Percentiles rank a stretch among this genome's conserved stretches.
phyloP scores from a whole-genome alignment of 352 stramenopile genomes.

The Paralagenidium karlingii region DNA sequence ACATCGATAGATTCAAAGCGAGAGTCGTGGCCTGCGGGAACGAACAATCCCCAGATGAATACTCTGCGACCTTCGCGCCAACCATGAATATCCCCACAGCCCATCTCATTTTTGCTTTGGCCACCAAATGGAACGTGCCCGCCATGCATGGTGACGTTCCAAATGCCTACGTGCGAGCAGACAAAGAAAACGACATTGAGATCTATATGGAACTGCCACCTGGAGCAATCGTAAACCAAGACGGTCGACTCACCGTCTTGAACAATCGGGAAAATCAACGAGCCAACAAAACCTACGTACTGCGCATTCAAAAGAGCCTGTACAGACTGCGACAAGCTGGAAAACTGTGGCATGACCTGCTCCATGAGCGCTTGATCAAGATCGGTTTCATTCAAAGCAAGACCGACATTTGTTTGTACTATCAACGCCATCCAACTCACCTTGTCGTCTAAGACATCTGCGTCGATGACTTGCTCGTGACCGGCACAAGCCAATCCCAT shows the following conservation, averaged over 20 bases:
- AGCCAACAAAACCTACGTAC: not conserved
- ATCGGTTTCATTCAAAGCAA: not conserved
- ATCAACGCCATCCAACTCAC: not conserved
- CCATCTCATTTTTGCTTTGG: slow-evolving; percentile 5
- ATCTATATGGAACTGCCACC: slow-evolving; percentile 1
- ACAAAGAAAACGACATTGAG: not conserved
- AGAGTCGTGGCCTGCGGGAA: slow-evolving; percentile 4
- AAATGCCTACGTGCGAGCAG: slow-evolving; percentile 3
- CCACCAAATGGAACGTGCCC: not conserved
- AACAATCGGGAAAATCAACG: no score
- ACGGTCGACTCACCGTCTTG: no score
- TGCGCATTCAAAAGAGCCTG: slow-evolving; percentile 2
- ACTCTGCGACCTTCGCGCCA: slow-evolving; percentile 5
- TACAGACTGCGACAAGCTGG: slow-evolving; percentile 5
- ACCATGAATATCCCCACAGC: slow-evolving; percentile 13
- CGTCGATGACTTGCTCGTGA: not conserved
- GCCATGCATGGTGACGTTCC: slow-evolving; percentile 2
- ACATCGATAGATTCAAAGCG: slow-evolving; percentile 6
- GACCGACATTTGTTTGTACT: not conserved
- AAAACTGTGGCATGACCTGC: slow-evolving; percentile 2
- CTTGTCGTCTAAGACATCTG: not conserved
- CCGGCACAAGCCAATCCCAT: not conserved
- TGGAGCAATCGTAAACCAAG: no score
- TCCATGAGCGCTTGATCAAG: slow-evolving; percentile 1
- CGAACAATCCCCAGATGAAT: slow-evolving; percentile 1